A percentile compares a stretch with the other conserved stretches of the same genome.
Evolutionary conservation across 306 rosid genomes (phyloP).

Genomic region (Castanospermum australe): DNA sequence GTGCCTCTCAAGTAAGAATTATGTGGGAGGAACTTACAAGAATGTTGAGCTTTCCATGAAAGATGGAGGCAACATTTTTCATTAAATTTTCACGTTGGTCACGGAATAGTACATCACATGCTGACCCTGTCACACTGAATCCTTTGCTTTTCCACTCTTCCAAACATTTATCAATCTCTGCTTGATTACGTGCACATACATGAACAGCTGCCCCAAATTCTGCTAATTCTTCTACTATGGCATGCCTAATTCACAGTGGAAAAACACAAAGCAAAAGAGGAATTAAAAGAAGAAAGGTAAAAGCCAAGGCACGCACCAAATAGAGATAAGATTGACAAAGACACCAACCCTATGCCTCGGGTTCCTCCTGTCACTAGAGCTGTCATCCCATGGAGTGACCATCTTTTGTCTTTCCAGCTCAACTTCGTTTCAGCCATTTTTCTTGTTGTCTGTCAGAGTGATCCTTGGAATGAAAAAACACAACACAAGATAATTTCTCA

Average conservation of each 20-base stretch:
- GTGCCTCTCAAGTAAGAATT: too few relatives aligned
- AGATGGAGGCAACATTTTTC: neutral
- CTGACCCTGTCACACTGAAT: conserved; percentile 21
- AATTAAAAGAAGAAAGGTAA: neutral
- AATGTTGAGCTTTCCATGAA: conserved; percentile 34
- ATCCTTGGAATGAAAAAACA: neutral
- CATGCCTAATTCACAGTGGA: conserved; percentile 1
- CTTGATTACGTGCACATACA: conserved; percentile 26
- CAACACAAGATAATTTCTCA: neutral
- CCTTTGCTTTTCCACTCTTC: conserved; percentile 30
- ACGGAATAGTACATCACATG: neutral
- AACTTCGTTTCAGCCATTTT: conserved; percentile 5
- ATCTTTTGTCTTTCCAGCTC: conserved; percentile 14
- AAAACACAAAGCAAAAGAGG: neutral
- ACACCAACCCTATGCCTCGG: conserved; percentile 37
- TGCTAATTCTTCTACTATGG: conserved; percentile 36
- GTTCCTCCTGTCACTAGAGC: conserved; percentile 41
- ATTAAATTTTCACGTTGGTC: conserved; percentile 20
- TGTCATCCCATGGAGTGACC: conserved; percentile 44
- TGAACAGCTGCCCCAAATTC: conserved; percentile 36
- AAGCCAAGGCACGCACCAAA: too few relatives aligned
- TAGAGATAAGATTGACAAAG: neutral
- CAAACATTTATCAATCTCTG: conserved; percentile 18
- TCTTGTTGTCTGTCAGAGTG: neutral
- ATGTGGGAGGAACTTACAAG: neutral